Base-by-base conservation (phyloP, 2,329 filamentous ascomycete species). In the Xylariales sp. region DNA sequence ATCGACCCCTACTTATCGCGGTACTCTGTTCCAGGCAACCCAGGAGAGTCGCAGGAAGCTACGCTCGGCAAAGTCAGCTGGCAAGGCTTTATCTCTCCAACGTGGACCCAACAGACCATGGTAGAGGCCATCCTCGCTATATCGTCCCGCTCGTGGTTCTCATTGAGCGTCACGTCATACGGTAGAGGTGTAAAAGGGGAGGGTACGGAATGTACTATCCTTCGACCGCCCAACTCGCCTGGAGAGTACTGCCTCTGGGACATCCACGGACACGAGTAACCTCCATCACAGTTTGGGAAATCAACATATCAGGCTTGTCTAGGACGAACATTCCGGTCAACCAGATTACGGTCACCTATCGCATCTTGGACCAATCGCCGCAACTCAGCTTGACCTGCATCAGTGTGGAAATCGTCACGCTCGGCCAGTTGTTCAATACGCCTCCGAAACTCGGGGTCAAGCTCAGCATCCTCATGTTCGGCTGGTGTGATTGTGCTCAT, bases 381-480 rank as follows among this genome's bases (percentile, higher is more conserved):
- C 55, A 98, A 65, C 57, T 90, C 81, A 16, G 75, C 76, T 64
- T 98, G 93, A 4, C 86, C 87, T 45, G 84, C 80, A 40, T 87
- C 82, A 4, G 81, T 84, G 53, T 91, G 73, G 55, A 96, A 95
- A 57, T 97, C 89, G 18, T 85, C 82, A 29, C 88, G 75, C 25
- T 83, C 76, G 2, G 93, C 90, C 45, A 98, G 67, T 63, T 95
- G 86, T 56, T 97, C 89, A 57, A 98, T 97, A 40, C 87, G 76
- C 51, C 84, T 74, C 57, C 84, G 80, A 51, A 98, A 88, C 51
- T 90, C 89, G 1, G 87, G 81, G 58, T 97, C 89, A 7, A 84
- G 78, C 44, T 82, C 80, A 28, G 72, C 73, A 1, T 70, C 73
- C 5, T 78, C 76, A 10, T 78, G 80, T 32, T 78, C 70, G 0